These are phyloP conservation scores for Zygnema cylindricum DNA, from an alignment of 139 green algal genomes.

Conservation along the genomic window DNA sequence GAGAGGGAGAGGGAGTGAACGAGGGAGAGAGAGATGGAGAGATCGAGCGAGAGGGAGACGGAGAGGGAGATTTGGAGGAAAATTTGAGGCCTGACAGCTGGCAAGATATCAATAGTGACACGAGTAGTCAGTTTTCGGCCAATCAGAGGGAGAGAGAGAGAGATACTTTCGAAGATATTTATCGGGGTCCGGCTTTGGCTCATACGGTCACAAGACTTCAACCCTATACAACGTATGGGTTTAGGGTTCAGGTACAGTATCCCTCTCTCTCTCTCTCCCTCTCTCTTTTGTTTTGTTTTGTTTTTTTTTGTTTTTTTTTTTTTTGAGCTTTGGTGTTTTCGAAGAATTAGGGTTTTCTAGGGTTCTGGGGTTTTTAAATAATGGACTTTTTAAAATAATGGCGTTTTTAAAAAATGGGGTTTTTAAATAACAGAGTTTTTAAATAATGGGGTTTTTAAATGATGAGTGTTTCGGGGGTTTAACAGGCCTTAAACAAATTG, in stretches of 20 bases:
- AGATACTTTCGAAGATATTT: constrained; percentile 37
- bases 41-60: background rate
- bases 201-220: constrained; percentile 11
- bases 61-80: background rate
- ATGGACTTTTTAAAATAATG: background rate
- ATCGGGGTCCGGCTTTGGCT: background rate
- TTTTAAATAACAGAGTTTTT: background rate
- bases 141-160: background rate
- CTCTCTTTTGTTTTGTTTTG: background rate
- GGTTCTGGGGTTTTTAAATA: background rate
- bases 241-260: constrained; percentile 16
- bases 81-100: background rate
- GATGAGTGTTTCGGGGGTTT: background rate
- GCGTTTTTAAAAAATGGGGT: background rate
- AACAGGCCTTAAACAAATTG: constrained; percentile 22
- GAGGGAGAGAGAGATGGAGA: too few species aligned
- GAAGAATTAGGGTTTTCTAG: background rate
- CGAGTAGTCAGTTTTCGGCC: background rate
- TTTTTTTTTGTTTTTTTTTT: background rate
- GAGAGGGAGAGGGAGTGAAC: background rate
- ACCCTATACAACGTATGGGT: constrained; percentile 17
- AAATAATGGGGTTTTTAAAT: background rate
- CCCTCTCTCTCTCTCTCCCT: background rate
- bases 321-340: background rate
- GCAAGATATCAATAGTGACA: background rate